phyloP scores from a whole-genome alignment of 2,329 filamentous ascomycete species.

The Setomelanomma holmii region DNA sequence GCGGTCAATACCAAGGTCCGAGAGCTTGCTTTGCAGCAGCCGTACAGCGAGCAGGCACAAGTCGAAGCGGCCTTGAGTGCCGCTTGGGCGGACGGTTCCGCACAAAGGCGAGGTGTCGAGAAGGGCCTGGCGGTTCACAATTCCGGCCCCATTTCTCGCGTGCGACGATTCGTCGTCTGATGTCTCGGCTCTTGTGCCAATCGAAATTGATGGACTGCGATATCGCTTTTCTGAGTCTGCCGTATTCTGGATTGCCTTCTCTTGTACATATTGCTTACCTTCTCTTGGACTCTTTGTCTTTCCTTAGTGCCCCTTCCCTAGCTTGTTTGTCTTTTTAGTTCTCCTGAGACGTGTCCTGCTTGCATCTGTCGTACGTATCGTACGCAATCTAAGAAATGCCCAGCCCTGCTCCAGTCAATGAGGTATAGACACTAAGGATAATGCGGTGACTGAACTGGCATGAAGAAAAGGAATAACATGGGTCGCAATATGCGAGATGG shows the following conservation, averaged over 20 bases:
- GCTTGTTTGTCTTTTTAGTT: background rate
- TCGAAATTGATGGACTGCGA: background rate
- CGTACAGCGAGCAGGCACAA: conserved; percentile 27
- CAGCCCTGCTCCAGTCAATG: background rate
- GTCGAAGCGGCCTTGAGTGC: conserved; percentile 27
- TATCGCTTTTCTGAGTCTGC: background rate
- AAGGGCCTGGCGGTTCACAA: background rate
- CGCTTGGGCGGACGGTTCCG: conserved; percentile 18
- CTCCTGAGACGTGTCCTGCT: too few species aligned
- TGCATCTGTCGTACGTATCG: too few species aligned
- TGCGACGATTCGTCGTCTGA: conserved; percentile 2
- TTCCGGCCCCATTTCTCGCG: conserved; percentile 2
- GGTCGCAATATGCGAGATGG: background rate
- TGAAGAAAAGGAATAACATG: background rate
- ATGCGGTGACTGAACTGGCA: background rate
- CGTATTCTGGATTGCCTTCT: background rate
- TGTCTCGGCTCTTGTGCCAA: background rate
- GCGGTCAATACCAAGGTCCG: conserved; percentile 14
- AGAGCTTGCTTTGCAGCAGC: conserved; percentile 27
- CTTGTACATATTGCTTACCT: background rate
- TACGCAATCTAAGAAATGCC: too few species aligned
- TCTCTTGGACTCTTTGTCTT: too few species aligned
- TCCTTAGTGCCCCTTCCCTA: too few species aligned
- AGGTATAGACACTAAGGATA: too few species aligned
- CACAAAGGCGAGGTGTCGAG: conserved; percentile 3